Percentiles rank a stretch among this genome's conserved stretches.
phyloP scores from a whole-genome alignment of 192 early-diverging fungal species.

The Coemansia umbellata region DNA sequence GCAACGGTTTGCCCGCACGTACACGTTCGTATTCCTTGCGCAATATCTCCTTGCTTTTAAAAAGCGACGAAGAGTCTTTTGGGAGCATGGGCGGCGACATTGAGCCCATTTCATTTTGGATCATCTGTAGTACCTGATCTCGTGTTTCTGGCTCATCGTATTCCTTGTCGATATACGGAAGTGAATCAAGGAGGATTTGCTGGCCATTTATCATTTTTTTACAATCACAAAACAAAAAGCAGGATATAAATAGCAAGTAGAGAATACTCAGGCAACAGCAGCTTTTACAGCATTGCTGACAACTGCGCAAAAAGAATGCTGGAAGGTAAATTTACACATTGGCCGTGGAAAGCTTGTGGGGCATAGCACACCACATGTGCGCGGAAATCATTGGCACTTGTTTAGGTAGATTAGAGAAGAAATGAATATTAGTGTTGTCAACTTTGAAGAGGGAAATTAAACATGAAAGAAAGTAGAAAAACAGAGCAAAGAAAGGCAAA shows the following conservation, averaged over 20 bases:
- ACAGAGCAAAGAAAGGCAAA: not conserved
- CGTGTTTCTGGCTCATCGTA: constrained; percentile 33
- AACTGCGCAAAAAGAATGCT: too few species aligned
- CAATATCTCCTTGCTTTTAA: constrained; percentile 30
- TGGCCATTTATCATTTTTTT: not conserved
- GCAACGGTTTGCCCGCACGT: constrained; percentile 14
- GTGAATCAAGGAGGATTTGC: constrained; percentile 5
- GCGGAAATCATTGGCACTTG: too few species aligned
- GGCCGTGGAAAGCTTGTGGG: not conserved
- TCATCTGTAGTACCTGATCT: constrained; percentile 17
- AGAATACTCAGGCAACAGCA: too few species aligned
- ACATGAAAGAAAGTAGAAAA: not conserved
- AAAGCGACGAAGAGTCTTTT: constrained; percentile 13
- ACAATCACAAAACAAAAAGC: constrained; percentile 5
- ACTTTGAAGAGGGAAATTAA: not conserved
- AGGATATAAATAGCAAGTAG: too few species aligned
- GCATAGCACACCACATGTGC: too few species aligned
- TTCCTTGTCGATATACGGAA: constrained; percentile 50
- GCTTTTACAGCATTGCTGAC: too few species aligned
- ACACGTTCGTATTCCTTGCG: constrained; percentile 48
- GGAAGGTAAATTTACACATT: too few species aligned
- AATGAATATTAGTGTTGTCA: too few species aligned
- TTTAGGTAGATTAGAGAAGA: too few species aligned
- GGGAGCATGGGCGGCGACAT: constrained; percentile 36
- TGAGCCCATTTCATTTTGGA: constrained; percentile 38